Conservation (phyloP, 768 basidiomycete genomes). For the Russula griseocarnosa region DNA sequence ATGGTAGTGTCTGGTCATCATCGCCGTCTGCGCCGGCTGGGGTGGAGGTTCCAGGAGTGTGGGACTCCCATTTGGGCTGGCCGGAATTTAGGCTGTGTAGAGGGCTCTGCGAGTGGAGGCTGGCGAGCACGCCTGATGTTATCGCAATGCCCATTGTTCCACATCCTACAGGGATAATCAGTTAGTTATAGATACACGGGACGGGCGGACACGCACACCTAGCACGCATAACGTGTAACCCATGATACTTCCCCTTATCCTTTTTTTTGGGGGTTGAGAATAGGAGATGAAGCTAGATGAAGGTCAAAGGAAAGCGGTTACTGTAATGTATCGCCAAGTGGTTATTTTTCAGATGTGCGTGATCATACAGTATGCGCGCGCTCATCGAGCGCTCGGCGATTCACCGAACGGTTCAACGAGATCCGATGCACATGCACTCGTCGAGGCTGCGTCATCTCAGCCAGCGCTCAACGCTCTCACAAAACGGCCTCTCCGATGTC, state of each 20-base stretch:
- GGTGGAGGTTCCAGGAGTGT: slow-evolving; percentile 70
- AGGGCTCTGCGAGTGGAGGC: slow-evolving; percentile 54
- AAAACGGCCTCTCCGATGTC: no score
- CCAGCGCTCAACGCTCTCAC: no score
- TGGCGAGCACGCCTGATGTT: slow-evolving; percentile 85
- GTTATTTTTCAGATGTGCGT: no score
- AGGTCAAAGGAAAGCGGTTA: background rate
- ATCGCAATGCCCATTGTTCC: slow-evolving; percentile 98
- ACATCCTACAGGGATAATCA: slow-evolving; percentile 58
- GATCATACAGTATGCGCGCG: no score
- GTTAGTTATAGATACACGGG: slow-evolving; percentile 21
- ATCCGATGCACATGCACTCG: no score
- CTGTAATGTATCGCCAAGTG: no score
- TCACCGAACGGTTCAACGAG: no score
- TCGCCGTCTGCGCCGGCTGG: slow-evolving; percentile 45
- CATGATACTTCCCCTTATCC: slow-evolving; percentile 45
- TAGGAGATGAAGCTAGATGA: slow-evolving; percentile 7
- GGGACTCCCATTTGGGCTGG: slow-evolving; percentile 58
- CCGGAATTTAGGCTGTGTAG: slow-evolving; percentile 25
- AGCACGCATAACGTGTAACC: slow-evolving; percentile 90
- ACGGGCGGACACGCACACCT: slow-evolving; percentile 41
- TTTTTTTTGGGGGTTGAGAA: background rate
- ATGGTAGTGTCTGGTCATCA: slow-evolving; percentile 76
- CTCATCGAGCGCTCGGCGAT: no score
- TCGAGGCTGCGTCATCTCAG: no score